Evolutionary conservation across 306 rosid genomes (phyloP).

Genomic region (Cicer judaicum): DNA sequence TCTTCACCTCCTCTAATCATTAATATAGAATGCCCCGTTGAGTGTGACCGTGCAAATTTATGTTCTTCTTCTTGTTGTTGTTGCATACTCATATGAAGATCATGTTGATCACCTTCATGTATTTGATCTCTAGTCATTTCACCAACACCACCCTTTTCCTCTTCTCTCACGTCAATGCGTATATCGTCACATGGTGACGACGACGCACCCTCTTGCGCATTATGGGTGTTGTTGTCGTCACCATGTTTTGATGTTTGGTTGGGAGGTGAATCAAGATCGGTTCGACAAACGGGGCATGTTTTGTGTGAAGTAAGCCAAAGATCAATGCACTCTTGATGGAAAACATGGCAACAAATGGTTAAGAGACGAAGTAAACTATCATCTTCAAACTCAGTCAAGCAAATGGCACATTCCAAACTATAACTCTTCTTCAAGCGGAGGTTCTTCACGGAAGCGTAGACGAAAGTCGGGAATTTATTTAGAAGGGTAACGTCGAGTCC

Average conservation of each 20-base stretch:
- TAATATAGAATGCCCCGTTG: conserved; percentile 80
- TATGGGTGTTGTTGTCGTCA: background rate
- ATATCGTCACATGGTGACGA: conserved; percentile 19
- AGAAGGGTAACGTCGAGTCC: conserved; percentile 66
- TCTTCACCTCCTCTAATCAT: conserved; percentile 42
- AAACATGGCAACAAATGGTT: conserved; percentile 70
- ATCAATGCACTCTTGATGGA: conserved; percentile 81
- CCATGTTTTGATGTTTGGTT: conserved; percentile 21
- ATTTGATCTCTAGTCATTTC: background rate
- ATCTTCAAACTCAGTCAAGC: conserved; percentile 69
- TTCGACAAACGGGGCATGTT: conserved; percentile 84
- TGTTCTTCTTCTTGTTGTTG: background rate
- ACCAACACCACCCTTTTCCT: conserved; percentile 37
- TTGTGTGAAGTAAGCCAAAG: conserved; percentile 75
- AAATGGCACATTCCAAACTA: conserved; percentile 68
- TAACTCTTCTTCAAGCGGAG: conserved; percentile 51
- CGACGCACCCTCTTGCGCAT: background rate
- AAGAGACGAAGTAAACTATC: conserved; percentile 62
- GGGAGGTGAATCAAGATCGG: conserved; percentile 52
- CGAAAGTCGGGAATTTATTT: conserved; percentile 61
- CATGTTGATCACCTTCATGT: background rate
- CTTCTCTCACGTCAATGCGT: conserved; percentile 53
- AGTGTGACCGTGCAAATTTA: conserved; percentile 59
- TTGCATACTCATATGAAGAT: background rate
- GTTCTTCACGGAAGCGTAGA: conserved; percentile 61